Conservation (phyloP, 1,284 basidiomycete genomes). For the Chondrostereum purpureum region DNA sequence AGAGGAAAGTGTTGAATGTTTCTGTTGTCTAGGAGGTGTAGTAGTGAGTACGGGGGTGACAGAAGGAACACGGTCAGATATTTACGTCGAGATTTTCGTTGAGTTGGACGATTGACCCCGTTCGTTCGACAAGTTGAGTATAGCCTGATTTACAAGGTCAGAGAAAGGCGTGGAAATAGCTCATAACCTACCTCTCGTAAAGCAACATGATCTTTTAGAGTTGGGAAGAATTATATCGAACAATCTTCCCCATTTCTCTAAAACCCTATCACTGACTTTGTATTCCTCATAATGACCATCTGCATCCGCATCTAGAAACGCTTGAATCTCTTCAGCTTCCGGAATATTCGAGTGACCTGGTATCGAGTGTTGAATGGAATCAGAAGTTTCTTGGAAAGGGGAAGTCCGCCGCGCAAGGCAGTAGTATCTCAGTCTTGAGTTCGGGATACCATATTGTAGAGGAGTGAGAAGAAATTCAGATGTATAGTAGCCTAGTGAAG, state of each 20-base stretch:
- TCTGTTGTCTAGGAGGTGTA: conserved; percentile 44
- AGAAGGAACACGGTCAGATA: conserved; percentile 18
- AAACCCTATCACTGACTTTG: conserved; percentile 52
- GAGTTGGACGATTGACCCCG: conserved; percentile 69
- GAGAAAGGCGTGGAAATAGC: background rate
- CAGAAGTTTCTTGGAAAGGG: conserved; percentile 24
- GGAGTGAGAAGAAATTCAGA: conserved; percentile 65
- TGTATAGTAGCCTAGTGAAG: conserved; percentile 46
- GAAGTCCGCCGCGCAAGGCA: conserved; percentile 55
- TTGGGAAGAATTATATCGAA: conserved; percentile 72
- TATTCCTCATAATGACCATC: conserved; percentile 18
- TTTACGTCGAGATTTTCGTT: conserved; percentile 57
- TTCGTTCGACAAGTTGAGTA: conserved; percentile 65
- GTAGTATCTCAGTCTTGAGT: conserved; percentile 73
- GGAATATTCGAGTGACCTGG: conserved; percentile 22
- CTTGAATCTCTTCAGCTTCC: conserved; percentile 26
- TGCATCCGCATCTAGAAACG: conserved; percentile 43
- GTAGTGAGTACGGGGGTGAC: conserved; percentile 2
- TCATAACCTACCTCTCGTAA: conserved; percentile 55
- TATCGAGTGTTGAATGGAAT: conserved; percentile 41
- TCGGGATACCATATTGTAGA: conserved; percentile 70
- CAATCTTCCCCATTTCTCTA: conserved; percentile 67
- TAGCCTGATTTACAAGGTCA: conserved; percentile 42
- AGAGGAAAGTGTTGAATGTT: conserved; percentile 53
- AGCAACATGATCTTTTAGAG: conserved; percentile 62